Percentiles rank a stretch among this genome's conserved stretches.
Conservation (phyloP, 768 basidiomycete species). For the Strobilomyces echinocephalus region DNA sequence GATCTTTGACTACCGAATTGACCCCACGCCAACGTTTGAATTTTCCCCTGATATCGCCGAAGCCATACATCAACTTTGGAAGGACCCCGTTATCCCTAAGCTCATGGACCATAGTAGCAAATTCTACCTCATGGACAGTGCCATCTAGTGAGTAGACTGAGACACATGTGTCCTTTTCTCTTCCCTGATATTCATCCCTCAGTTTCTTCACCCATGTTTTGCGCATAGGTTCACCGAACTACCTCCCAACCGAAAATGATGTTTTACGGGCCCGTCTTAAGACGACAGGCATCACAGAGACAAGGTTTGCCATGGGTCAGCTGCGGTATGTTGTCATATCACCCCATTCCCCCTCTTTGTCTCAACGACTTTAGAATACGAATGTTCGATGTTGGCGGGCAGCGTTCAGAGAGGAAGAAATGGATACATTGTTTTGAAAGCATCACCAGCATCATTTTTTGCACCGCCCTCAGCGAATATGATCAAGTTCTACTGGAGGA, state of each 20-base stretch:
- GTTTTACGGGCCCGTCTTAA: slow-evolving; percentile 85
- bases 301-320: slow-evolving; percentile 68
- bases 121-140: slow-evolving; percentile 69
- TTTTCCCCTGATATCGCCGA: not conserved
- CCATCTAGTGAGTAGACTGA: slow-evolving; percentile 61
- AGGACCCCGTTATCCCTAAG: slow-evolving; percentile 20
- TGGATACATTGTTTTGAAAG: slow-evolving; percentile 79
- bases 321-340: slow-evolving; percentile 42
- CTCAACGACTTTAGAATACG: slow-evolving; percentile 37
- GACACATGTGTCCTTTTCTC: not conserved
- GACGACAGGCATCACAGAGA: slow-evolving; percentile 88
- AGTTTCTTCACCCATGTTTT: slow-evolving; percentile 84
- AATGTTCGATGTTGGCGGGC: slow-evolving; percentile 80
- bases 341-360: accelerated
- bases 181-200: not conserved
- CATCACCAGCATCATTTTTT: slow-evolving; percentile 75
- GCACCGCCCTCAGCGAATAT: slow-evolving; percentile 70
- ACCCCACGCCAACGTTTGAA: not conserved
- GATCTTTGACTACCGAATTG: not conserved
- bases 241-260: slow-evolving; percentile 80
- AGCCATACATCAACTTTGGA: not conserved
- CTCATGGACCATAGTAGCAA: slow-evolving; percentile 61
- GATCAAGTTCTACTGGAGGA: slow-evolving; percentile 70
- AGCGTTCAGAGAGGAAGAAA: slow-evolving; percentile 75
- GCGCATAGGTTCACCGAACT: slow-evolving; percentile 73